Conservation (phyloP, 768 basidiomycete species). For the Boletus rubropictus region DNA sequence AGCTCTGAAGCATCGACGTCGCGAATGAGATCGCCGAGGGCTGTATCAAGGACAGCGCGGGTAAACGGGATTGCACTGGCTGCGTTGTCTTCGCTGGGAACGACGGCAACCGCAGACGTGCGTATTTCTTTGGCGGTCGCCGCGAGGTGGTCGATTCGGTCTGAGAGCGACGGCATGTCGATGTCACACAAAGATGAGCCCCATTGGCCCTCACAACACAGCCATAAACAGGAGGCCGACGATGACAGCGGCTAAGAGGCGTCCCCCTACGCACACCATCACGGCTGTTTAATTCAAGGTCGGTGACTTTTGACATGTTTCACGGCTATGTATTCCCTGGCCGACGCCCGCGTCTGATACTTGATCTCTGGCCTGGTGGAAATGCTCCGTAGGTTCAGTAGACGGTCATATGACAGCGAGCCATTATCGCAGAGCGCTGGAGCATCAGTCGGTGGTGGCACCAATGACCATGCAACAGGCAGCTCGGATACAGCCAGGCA, state of each 20-base stretch:
- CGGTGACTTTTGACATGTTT: constrained; percentile 13
- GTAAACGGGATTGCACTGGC: constrained; percentile 42
- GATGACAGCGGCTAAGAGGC: constrained; percentile 7
- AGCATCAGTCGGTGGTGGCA: constrained; percentile 5
- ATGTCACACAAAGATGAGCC: background rate
- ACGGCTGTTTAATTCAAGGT: constrained; percentile 19
- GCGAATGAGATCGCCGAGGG: constrained; percentile 72
- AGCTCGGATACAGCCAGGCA: constrained; percentile 5
- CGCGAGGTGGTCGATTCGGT: constrained; percentile 63
- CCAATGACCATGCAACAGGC: constrained; percentile 3
- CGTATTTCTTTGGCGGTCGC: constrained; percentile 48
- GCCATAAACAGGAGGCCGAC: constrained; percentile 11
- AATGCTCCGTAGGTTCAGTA: constrained; percentile 22
- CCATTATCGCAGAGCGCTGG: constrained; percentile 12
- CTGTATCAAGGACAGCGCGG: constrained; percentile 53
- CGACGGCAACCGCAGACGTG: constrained; percentile 35
- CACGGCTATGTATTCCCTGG: constrained; percentile 1
- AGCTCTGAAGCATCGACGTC: constrained; percentile 75
- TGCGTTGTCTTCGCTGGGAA: constrained; percentile 19
- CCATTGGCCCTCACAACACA: constrained; percentile 16
- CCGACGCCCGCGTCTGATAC: background rate
- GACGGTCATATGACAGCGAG: constrained; percentile 21
- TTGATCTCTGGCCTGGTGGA: constrained; percentile 2
- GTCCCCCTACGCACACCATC: background rate
- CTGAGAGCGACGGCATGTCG: constrained; percentile 51